Conservation (phyloP, 495 filamentous ascomycete genomes). For the Hyaloscypha bicolor region DNA sequence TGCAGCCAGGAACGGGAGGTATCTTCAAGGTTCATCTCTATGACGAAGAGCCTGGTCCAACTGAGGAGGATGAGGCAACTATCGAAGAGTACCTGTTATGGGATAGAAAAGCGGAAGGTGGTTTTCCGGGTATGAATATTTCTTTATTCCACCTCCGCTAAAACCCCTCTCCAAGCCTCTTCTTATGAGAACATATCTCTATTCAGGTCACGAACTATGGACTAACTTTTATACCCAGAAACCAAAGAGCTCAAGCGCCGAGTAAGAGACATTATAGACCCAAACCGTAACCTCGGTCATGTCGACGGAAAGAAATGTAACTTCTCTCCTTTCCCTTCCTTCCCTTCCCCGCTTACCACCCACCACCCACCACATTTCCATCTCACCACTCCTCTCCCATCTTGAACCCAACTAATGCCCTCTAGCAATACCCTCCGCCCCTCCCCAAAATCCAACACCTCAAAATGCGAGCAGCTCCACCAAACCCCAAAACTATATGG, state of each 20-base stretch:
- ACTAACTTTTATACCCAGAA: slow-evolving; percentile 46
- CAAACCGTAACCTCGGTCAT: slow-evolving; percentile 78
- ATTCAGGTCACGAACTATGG: neutral
- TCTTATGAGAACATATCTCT: too few species aligned
- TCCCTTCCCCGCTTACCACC: neutral
- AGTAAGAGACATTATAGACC: slow-evolving; percentile 84
- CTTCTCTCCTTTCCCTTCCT: neutral
- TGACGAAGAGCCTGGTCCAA: slow-evolving; percentile 32
- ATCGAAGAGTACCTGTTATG: slow-evolving; percentile 64
- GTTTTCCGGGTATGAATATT: slow-evolving; percentile 73
- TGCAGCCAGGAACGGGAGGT: slow-evolving; percentile 84
- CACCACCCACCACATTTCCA: neutral
- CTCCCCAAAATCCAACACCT: neutral
- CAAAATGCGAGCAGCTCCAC: neutral
- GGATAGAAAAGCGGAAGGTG: slow-evolving; percentile 87
- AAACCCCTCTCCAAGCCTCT: too few species aligned
- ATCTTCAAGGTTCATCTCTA: slow-evolving; percentile 74
- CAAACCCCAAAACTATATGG: neutral
- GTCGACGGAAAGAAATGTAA: slow-evolving; percentile 30
- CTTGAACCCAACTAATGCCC: neutral
- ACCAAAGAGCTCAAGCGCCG: slow-evolving; percentile 86
- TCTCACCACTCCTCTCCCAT: neutral
- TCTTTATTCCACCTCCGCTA: neutral
- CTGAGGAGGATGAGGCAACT: slow-evolving; percentile 30
- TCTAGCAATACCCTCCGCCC: neutral